These are phyloP conservation scores for Mrakia hoshinonis DNA, from an alignment of 768 basidiomycete genomes.

Conservation along the genomic window DNA sequence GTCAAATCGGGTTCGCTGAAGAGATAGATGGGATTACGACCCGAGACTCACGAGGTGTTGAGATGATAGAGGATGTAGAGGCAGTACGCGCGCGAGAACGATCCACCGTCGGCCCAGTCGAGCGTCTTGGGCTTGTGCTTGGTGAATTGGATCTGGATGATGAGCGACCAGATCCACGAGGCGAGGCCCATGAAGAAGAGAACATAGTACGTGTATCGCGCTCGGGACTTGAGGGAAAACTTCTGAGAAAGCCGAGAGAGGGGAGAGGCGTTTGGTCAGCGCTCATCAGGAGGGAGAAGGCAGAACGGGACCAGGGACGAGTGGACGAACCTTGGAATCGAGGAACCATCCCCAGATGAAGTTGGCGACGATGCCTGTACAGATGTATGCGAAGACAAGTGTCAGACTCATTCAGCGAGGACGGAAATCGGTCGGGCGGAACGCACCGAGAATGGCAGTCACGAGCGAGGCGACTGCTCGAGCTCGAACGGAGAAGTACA, in stretches of 20 bases:
- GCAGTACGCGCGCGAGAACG: slow-evolving; percentile 13
- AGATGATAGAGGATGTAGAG: slow-evolving; percentile 16
- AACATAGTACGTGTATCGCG: slow-evolving; percentile 9
- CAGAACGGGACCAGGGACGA: no score
- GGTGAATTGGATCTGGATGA: slow-evolving; percentile 23
- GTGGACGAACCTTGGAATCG: no score
- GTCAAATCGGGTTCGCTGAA: no score
- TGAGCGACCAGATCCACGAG: slow-evolving; percentile 25
- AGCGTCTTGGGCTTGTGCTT: not conserved
- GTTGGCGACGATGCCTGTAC: slow-evolving; percentile 17
- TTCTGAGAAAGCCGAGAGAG: no score
- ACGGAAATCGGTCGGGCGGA: no score
- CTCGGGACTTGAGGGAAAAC: slow-evolving; percentile 20
- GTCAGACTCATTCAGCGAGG: no score
- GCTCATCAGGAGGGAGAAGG: no score
- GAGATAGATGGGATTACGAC: no score
- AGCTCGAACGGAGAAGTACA: slow-evolving; percentile 25
- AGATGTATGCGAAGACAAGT: no score
- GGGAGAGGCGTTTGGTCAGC: no score
- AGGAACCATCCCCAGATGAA: slow-evolving; percentile 19
- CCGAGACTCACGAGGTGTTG: slow-evolving; percentile 10
- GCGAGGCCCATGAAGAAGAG: slow-evolving; percentile 7
- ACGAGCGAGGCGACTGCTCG: slow-evolving; percentile 28
- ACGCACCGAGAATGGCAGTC: slow-evolving; percentile 12
- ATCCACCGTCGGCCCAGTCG: slow-evolving; percentile 13